Evolutionary conservation across 208 protist species (phyloP), one percentile per base, ranked within the genome.

Genomic region (Herpetomonas samuelpessoai): DNA sequence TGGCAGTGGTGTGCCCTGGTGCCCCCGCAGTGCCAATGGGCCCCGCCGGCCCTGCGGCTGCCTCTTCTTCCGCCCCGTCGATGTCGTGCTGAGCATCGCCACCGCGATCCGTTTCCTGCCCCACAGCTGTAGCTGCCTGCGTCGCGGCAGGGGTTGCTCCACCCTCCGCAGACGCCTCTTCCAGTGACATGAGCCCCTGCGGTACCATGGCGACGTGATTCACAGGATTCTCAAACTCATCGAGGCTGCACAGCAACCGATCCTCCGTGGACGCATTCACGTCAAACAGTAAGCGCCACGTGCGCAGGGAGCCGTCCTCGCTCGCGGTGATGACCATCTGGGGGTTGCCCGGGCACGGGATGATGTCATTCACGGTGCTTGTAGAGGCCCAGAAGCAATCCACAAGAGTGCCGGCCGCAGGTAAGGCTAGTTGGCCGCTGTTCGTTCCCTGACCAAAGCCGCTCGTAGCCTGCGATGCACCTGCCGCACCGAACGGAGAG

Each of bases 201-300:
- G 79, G 83, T 26, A 80, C 69, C 19, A 91, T 44, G 10, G 76
- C 82, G 47, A 95, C 69, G 47, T 95, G 84, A 59, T 92, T 92
- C 16, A 95, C 83, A 2, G 88, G 79, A 55, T 86, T 88, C 44
- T 85, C 79, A 47, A 95, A 92, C 67, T 90, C 88, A 46, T 95
- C 88, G 16, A 95, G 72, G 29, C 57, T 88, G 39, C 57, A 58
- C 18, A 95, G 60, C 24, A 95, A 68, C 9, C 88, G 81, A 2
- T 83, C 76, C 9, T 90, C 84, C 25, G 62, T 65, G 7, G 44
- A 19, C 18, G 44, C 44, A 4, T 62, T 74, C 1, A 41, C 62
- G 26, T 70, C 38, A 10, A 61, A 68, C 18, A 73, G 57, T 19
- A 92, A 74, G 16, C 61, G 66, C 88, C 88, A 95, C 68, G 83